Percentiles rank a stretch among this genome's conserved stretches.
Evolutionary conservation across 1,139 yeast species (phyloP).

Genomic region (Kurtzmaniella quercitrusa): DNA sequence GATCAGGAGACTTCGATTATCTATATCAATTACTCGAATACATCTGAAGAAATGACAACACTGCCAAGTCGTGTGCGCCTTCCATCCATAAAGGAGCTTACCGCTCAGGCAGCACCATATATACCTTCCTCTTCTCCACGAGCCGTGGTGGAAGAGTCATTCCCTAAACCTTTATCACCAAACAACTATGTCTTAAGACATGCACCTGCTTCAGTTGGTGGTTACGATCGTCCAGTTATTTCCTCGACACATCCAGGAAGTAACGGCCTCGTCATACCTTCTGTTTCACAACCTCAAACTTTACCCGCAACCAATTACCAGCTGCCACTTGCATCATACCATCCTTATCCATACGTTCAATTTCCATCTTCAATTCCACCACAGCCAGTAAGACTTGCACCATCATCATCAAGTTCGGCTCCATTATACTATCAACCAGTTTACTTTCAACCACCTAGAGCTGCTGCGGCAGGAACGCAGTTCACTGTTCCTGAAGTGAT

Average conservation of each 20-base stretch:
- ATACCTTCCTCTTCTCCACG: constrained; percentile 2
- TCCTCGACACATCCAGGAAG: background rate
- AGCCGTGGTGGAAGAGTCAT: constrained; percentile 1
- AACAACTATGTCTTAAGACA: constrained; percentile 3
- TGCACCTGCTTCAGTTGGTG: background rate
- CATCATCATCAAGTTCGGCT: constrained; percentile 9
- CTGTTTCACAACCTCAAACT: constrained; percentile 1
- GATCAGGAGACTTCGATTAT: background rate
- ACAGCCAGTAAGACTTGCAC: background rate
- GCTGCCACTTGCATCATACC: constrained; percentile 7
- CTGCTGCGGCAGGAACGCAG: constrained; percentile 12
- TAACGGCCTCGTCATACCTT: background rate
- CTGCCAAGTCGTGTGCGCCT: constrained; percentile 8
- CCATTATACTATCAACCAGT: constrained; percentile 3
- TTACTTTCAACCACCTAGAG: constrained; percentile 2
- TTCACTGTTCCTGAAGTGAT: constrained; percentile 32
- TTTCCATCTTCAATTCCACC: constrained; percentile 1
- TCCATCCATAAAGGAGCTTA: constrained; percentile 8
- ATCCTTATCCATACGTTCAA: constrained; percentile 2
- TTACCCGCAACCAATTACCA: constrained; percentile 5
- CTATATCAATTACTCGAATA: background rate
- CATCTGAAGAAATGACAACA: constrained; percentile 2
- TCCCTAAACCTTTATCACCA: constrained; percentile 1
- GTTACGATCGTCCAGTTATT: constrained; percentile 1
- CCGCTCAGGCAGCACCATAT: constrained; percentile 5